A percentile compares a stretch with the other conserved stretches of the same genome.
Conservation (phyloP, 106 monocot species). For the Acorus calamus region DNA sequence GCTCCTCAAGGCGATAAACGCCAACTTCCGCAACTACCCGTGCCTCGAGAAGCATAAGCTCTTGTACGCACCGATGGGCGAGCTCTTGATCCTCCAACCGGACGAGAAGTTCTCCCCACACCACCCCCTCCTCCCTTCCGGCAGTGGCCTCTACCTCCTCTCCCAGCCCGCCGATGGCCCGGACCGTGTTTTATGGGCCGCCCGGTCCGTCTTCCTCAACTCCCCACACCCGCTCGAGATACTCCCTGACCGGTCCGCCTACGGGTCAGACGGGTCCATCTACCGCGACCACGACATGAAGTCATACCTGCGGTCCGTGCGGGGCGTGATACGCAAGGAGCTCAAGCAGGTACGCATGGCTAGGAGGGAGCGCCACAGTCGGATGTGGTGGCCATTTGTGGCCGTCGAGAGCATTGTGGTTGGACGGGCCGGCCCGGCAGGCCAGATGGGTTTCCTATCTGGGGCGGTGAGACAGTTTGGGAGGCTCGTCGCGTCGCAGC, state of each 20-base stretch:
- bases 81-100: slow-evolving; percentile 74
- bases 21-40: slow-evolving; percentile 19
- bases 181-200: slow-evolving; percentile 22
- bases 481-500: slow-evolving; percentile 23
- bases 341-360: slow-evolving; percentile 25
- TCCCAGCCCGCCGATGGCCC: slow-evolving; percentile 16
- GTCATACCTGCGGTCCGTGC: slow-evolving; percentile 48
- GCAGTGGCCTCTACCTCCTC: slow-evolving; percentile 56
- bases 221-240: slow-evolving; percentile 92
- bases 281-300: slow-evolving; percentile 69
- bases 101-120: slow-evolving; percentile 68
- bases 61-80: slow-evolving; percentile 74
- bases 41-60: slow-evolving; percentile 28
- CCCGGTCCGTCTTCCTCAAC: slow-evolving; percentile 60
- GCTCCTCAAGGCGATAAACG: slow-evolving; percentile 16
- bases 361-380: slow-evolving; percentile 17
- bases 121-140: slow-evolving; percentile 74
- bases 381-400: slow-evolving; percentile 36
- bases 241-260: slow-evolving; percentile 58
- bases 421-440: slow-evolving; percentile 4
- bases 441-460: slow-evolving; percentile 34
- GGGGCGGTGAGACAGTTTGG: slow-evolving; percentile 29
- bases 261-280: slow-evolving; percentile 58
- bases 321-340: slow-evolving; percentile 30
- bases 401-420: neutral